Base-by-base conservation (phyloP, 257 asterid species). In the Capsicum rhomboideum region DNA sequence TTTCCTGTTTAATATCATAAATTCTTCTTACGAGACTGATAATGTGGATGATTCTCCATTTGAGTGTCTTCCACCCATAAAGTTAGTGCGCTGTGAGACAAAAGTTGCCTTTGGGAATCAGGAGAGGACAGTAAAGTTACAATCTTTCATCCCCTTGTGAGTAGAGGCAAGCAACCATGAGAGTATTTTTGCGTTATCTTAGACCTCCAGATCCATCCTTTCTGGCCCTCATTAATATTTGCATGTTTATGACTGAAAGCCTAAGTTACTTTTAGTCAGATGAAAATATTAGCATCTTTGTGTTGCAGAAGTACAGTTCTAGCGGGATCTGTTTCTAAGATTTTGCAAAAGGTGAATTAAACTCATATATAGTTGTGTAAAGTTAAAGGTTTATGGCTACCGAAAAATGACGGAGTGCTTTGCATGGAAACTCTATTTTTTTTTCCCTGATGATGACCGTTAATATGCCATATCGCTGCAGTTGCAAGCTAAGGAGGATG, bases 401-500 rank as follows among this genome's bases (percentile, higher is more conserved):
- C 23, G 58, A 74, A 44, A 26, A 75, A 26, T 75, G 44, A 23
- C 14, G 80, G 26, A 49, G 6, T 75, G 81, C 42, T 75, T 26
- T 75, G 61, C 61, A 8, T 16, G 42, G 21, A 49, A 75, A 2
- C 81, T 49, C 17, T 12, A 44, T 23, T 8, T 23, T 68, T 34
- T 40, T 18, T 34, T 18, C 6, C 7, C 20, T 21, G 52, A 14
- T 3, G 40, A 40, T 7, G 71, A 50, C 18, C 17, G 63, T 44
- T 64, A 23, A 6, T 64, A 8, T 87, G 82, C 53, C 23, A 84
- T 86, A 28, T 84, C 55, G 40, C 85, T 88, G 90, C 92, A 95
- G 99, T 86, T 95, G 87, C 93, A 88, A 84, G 92, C 82, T 34
- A 93, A 90, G 83, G 98, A 97, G 83, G 91, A 90, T 77, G 92